Base-by-base conservation (phyloP, 2,329 filamentous ascomycete species). In the Pseudogymnoascus sp. region DNA sequence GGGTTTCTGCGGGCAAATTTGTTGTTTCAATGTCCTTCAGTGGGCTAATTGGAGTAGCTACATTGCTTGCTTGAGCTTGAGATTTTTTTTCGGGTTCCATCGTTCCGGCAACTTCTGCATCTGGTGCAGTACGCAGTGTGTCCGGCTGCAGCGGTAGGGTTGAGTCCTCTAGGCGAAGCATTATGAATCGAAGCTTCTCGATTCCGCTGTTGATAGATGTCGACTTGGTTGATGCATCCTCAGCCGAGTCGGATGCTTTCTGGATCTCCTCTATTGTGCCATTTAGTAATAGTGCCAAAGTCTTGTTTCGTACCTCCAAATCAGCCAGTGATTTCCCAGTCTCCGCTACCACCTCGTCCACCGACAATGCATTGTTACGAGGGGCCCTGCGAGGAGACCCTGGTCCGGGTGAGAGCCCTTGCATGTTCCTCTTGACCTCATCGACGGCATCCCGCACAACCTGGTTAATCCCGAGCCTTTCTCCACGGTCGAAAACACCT, bases 361-460 rank as follows among this genome's bases (percentile, higher is more conserved):
- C 69, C 42, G 70, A 72, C 69, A 71, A 72, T 63, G 71, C 65
- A 63, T 45, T 64, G 21, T 64, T 63, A 59, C 71, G 68, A 10
- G 68, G 67, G 23, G 67, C 36, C 62, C 65, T 66, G 18, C 68
- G 65, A 61, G 40, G 72, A 21, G 68, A 66, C 16, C 66, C 70
- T 5, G 71, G 67, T 51, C 23, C 67, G 71, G 54, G 69, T 67
- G 8, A 87, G 34, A 88, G 79, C 31, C 82, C 83, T 70, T 88
- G 83, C 68, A 93, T 84, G 68, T 91, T 92, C 70, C 89, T 88
- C 65, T 84, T 84, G 60, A 93, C 88, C 74, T 96, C 91, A 7
- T 86, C 87, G 71, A 95, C 83, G 16, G 90, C 90, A 68, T 90
- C 89, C n/a, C 90, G 83, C 5, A 95, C 85, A 0, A 87, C 89